Evolutionary conservation across 2,329 filamentous ascomycete genomes (phyloP), one percentile per base, ranked within the genome.

Genomic region (Escovopsis sp.): DNA sequence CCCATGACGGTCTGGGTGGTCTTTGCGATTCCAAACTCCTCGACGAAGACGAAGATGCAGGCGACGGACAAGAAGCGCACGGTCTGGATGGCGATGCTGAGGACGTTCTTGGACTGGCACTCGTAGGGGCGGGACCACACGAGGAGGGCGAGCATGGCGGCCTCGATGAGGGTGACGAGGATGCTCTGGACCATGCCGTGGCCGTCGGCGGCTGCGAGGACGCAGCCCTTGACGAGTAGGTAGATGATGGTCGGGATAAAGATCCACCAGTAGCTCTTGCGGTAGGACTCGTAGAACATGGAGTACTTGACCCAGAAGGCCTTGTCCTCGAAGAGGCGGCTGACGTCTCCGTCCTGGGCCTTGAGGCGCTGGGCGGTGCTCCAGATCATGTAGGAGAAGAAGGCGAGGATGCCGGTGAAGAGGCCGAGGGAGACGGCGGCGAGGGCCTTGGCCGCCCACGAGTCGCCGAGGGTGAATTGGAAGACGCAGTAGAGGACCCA

Each of bases 401-500:
- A 93, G 6, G 58, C 73, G n/a, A 98, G 67, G 33, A 95, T 61
- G 12, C 63, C 77, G 0, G 89, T 95, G 58, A 96, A 96, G 4
- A 88, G 55, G 3, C 62, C 76, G 2, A 96, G 72, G 0, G 87
- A 94, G 15, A 94, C 65, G 46, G 72, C 89, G 12, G 91, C 91
- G 26, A 96, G 77, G 0, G 73, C 52, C 60, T 93, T 91, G 38
- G 87, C 88, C 7, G 82, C 86, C 88, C 88, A 95, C 0, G 89
- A 96, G 61, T 96, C 91, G 45, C 89, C 88, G 36, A 80, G 75
- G 1, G 82, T 91, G 62, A 96, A 94, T 58, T 98, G 91, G 62
- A 89, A 96, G 48, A 98, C 75, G 60, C 89, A 96, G 64, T 94
- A 96, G 36, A 96, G 67, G 1, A 87, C 85, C 91, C 91, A 96